These are phyloP conservation scores for Pleurotus tuoliensis DNA, from an alignment of 768 basidiomycete genomes.

Conservation along the genomic window DNA sequence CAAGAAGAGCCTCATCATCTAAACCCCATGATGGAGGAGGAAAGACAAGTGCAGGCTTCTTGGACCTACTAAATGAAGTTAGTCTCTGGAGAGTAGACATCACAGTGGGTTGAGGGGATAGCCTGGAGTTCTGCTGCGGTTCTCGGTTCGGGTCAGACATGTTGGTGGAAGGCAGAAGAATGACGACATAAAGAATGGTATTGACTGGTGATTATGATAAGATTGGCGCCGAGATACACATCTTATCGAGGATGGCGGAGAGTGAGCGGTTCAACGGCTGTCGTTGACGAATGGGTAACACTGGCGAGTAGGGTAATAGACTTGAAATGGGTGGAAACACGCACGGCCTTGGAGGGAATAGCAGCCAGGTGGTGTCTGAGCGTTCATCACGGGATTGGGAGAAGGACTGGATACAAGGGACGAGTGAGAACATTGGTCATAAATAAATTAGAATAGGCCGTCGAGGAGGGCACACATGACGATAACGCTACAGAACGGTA, in stretches of 20 bases:
- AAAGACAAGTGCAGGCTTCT: slow-evolving; percentile 4
- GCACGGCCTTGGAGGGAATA: no score
- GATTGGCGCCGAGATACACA: neutral
- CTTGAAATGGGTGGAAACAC: no score
- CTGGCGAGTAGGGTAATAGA: no score
- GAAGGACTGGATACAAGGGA: no score
- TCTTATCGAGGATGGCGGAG: neutral
- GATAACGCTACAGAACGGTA: slow-evolving; percentile 10
- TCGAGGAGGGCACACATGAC: neutral
- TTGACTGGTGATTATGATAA: neutral
- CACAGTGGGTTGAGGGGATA: neutral
- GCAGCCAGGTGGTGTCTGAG: no score
- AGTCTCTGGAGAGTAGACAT: neutral
- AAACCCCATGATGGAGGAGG: slow-evolving; percentile 6
- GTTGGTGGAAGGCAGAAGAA: slow-evolving; percentile 8
- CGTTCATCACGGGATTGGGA: no score
- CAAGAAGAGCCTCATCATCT: neutral
- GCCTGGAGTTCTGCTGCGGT: neutral
- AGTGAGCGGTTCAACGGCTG: no score
- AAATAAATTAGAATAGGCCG: no score
- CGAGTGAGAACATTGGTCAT: no score
- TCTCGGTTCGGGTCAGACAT: slow-evolving; percentile 15
- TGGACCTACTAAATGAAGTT: neutral
- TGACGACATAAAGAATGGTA: neutral
- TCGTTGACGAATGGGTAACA: no score